These are phyloP conservation scores for Senna siamea DNA, from an alignment of 306 rosid genomes.

Conservation along the genomic window DNA sequence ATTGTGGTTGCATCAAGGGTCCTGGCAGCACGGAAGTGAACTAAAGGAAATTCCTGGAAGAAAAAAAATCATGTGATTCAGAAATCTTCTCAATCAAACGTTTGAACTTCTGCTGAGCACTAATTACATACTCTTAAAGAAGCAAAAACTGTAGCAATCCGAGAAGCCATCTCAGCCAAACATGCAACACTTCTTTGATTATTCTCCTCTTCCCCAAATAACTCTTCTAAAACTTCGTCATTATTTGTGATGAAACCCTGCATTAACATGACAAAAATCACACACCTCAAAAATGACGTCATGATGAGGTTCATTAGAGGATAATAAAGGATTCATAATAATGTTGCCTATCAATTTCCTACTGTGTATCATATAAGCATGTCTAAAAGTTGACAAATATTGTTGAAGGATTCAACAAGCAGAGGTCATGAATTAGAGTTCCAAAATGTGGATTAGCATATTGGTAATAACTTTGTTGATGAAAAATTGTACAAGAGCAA, in stretches of 20 bases:
- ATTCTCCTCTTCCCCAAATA: slow-evolving; percentile 84
- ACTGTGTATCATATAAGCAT: neutral
- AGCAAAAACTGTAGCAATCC: slow-evolving; percentile 92
- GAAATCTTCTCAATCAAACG: slow-evolving; percentile 26
- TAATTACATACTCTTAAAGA: slow-evolving; percentile 75
- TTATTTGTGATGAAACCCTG: slow-evolving; percentile 89
- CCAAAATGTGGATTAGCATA: neutral
- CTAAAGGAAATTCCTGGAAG: slow-evolving; percentile 75
- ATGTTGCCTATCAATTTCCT: too few relatives aligned
- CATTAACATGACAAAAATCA: slow-evolving; percentile 33
- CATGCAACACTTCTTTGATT: slow-evolving; percentile 62
- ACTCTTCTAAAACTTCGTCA: slow-evolving; percentile 90
- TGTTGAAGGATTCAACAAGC: slow-evolving; percentile 16
- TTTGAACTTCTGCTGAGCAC: slow-evolving; percentile 33
- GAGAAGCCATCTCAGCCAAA: slow-evolving; percentile 81
- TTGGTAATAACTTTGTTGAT: neutral
- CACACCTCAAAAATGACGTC: slow-evolving; percentile 20
- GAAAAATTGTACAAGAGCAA: slow-evolving; percentile 18
- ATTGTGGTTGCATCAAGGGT: slow-evolving; percentile 91
- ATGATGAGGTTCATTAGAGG: slow-evolving; percentile 29
- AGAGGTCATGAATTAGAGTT: slow-evolving; percentile 25
- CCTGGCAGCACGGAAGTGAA: slow-evolving; percentile 92
- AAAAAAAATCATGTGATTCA: slow-evolving; percentile 39
- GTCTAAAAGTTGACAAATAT: slow-evolving; percentile 14
- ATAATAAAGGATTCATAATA: slow-evolving; percentile 21